Conservation (phyloP, 169 alveolate genomes). For the Cryptosporidium tyzzeri region DNA sequence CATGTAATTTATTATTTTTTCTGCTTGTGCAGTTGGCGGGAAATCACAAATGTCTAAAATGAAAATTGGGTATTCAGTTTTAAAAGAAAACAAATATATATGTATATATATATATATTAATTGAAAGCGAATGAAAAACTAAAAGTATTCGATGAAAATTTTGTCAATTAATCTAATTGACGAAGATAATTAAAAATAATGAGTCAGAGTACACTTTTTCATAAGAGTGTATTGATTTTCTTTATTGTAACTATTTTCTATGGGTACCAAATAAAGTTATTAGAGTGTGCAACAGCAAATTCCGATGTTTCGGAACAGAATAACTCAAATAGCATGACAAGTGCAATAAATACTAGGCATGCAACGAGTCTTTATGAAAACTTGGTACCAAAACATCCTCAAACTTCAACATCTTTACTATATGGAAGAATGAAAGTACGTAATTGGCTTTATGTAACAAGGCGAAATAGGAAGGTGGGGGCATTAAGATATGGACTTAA, state of each 20-base stretch:
- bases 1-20: not conserved
- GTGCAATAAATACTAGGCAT: not conserved
- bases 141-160: not conserved
- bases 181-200: not conserved
- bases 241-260: not conserved
- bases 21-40: conserved; percentile 33
- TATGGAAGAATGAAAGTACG: conserved; percentile 60
- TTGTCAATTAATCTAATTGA: not conserved
- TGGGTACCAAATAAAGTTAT: not conserved
- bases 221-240: not conserved
- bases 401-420: conserved; percentile 35
- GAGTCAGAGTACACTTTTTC: not conserved
- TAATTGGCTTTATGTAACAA: conserved; percentile 40
- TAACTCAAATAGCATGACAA: not conserved
- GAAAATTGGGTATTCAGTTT: not conserved
- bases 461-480: conserved; percentile 36
- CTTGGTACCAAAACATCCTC: conserved; percentile 57
- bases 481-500: conserved; percentile 60
- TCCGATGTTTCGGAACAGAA: not conserved
- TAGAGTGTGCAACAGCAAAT: not conserved
- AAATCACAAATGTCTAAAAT: conserved; percentile 11
- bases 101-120: too few relatives aligned
- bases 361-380: conserved; percentile 24
- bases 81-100: not conserved
- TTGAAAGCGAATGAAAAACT: not conserved